These are phyloP conservation scores for Alnus glutinosa DNA, from an alignment of 306 rosid genomes.

Conservation along the genomic window DNA sequence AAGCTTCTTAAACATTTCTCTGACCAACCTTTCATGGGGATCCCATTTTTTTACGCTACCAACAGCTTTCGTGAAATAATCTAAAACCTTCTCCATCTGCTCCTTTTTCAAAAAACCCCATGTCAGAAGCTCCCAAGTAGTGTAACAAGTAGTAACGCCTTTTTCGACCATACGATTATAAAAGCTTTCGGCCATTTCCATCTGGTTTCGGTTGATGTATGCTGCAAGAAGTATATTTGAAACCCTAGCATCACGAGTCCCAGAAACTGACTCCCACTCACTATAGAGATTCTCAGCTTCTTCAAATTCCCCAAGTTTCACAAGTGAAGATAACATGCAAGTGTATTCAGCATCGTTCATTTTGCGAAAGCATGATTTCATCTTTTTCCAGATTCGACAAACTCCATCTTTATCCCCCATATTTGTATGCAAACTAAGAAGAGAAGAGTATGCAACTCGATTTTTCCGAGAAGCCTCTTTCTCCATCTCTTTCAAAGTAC, in stretches of 20 bases:
- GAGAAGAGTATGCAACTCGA: constrained; percentile 69
- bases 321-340: constrained; percentile 84
- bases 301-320: constrained; percentile 63
- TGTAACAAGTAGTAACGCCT: constrained; percentile 58
- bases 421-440: constrained; percentile 76
- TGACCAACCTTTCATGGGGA: constrained; percentile 49
- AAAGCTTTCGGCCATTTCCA: constrained; percentile 67
- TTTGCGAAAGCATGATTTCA: constrained; percentile 61
- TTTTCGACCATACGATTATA: constrained; percentile 46
- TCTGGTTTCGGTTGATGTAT: constrained; percentile 60
- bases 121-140: constrained; percentile 86
- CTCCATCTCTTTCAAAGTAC: constrained; percentile 90
- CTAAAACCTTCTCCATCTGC: constrained; percentile 49
- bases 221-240: constrained; percentile 76
- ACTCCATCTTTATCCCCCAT: constrained; percentile 76
- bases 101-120: constrained; percentile 66
- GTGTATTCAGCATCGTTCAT: constrained; percentile 75
- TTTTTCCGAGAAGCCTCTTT: constrained; percentile 43
- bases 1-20: constrained; percentile 54
- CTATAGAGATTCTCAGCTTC: constrained; percentile 74
- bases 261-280: constrained; percentile 77
- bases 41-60: constrained; percentile 74
- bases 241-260: constrained; percentile 71
- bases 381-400: constrained; percentile 66
- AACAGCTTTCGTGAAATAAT: constrained; percentile 60